phyloP scores from a whole-genome alignment of 1,284 basidiomycete species.

The Chalciporus piperatoides region DNA sequence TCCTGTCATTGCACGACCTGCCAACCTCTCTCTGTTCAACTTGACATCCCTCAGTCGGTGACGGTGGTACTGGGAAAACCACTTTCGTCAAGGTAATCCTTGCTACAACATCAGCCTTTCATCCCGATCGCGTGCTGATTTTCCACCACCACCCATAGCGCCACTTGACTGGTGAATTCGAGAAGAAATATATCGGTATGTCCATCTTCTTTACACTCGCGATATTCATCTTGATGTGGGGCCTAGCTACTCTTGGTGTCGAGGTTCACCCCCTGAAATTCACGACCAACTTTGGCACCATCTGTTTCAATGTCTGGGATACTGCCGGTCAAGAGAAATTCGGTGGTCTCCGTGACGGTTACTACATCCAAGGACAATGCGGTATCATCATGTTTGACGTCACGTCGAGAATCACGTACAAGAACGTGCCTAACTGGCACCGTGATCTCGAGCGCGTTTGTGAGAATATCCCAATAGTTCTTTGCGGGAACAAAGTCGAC shows the following conservation, averaged over 20 bases:
- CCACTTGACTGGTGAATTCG: constrained; percentile 99
- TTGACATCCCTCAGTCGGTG: constrained; percentile 67
- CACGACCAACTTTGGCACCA: constrained; percentile 97
- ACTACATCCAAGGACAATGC: constrained; percentile 99
- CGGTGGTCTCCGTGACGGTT: constrained; percentile 95
- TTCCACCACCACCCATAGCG: constrained; percentile 52
- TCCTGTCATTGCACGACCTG: constrained; percentile 16
- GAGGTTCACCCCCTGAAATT: constrained; percentile 97
- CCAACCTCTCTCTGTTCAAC: constrained; percentile 13
- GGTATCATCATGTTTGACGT: constrained; percentile 99
- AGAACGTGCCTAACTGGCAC: constrained; percentile 99
- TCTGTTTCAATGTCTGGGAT: constrained; percentile 99
- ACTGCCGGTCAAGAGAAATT: constrained; percentile 99
- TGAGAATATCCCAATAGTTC: constrained; percentile 98
- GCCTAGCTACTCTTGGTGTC: constrained; percentile 94
- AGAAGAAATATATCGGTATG: constrained; percentile 99
- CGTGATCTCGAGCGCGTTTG: constrained; percentile 99
- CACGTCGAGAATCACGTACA: constrained; percentile 99
- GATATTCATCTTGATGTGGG: constrained; percentile 15
- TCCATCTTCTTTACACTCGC: constrained; percentile 14
- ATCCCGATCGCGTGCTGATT: constrained; percentile 59
- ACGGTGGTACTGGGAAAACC: constrained; percentile 98
- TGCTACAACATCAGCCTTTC: constrained; percentile 19
- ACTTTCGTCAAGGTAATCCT: constrained; percentile 89
- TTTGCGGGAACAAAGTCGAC: constrained; percentile 99